phyloP scores from a whole-genome alignment of 2,329 filamentous ascomycete genomes.

The Alternaria brassicae region DNA sequence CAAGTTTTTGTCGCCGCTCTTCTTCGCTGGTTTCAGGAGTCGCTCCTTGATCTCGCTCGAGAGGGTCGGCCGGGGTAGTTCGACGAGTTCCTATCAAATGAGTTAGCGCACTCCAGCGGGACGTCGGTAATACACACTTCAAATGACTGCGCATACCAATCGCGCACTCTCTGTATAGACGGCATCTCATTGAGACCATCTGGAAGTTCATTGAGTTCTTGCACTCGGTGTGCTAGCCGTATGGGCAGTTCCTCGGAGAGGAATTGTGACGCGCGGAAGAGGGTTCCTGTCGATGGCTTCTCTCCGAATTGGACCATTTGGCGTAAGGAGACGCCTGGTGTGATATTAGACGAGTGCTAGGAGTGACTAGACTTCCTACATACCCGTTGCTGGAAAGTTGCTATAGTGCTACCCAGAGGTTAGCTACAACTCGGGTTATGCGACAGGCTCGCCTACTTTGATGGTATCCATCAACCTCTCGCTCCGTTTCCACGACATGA shows the following conservation, averaged over 20 bases:
- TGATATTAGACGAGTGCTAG: slow-evolving; percentile 23
- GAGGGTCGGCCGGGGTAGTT: slow-evolving; percentile 78
- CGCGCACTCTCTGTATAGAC: slow-evolving; percentile 90
- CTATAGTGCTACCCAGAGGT: slow-evolving; percentile 72
- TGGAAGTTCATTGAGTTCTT: slow-evolving; percentile 89
- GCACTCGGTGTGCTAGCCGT: slow-evolving; percentile 91
- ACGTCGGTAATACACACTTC: slow-evolving; percentile 69
- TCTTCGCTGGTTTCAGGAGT: slow-evolving; percentile 72
- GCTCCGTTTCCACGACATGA: slow-evolving; percentile 93
- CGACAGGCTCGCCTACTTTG: slow-evolving; percentile 57
- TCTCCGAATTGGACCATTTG: slow-evolving; percentile 99
- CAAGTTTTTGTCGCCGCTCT: slow-evolving; percentile 68
- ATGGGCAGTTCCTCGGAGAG: slow-evolving; percentile 98
- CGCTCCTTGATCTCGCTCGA: slow-evolving; percentile 77
- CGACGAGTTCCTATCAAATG: slow-evolving; percentile 81
- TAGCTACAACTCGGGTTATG: slow-evolving; percentile 27
- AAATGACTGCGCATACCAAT: slow-evolving; percentile 99
- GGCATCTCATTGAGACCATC: slow-evolving; percentile 98
- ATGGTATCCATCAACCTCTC: slow-evolving; percentile 95
- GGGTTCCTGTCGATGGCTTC: slow-evolving; percentile 85
- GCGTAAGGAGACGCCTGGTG: slow-evolving; percentile 70
- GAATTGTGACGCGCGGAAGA: slow-evolving; percentile 98
- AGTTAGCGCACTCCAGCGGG: slow-evolving; percentile 32
- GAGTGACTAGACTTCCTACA: slow-evolving; percentile 74
- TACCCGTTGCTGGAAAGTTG: slow-evolving; percentile 93